These are phyloP conservation scores for Collybia nuda DNA, from an alignment of 768 basidiomycete species.

Conservation along the genomic window DNA sequence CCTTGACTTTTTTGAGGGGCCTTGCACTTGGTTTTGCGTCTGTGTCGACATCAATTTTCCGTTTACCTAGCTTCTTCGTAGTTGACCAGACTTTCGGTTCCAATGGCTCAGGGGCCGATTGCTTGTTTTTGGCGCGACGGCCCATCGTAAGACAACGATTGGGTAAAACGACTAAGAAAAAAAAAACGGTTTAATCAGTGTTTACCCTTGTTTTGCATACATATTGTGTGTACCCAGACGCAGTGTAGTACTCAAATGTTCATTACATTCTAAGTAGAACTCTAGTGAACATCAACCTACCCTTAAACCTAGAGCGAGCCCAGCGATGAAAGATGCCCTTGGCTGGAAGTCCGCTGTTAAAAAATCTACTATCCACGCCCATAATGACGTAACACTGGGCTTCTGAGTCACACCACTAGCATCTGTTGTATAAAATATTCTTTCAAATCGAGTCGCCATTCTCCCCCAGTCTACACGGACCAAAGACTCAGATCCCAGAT, in stretches of 20 bases:
- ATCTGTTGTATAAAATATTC: conserved; percentile 66
- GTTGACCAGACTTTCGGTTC: conserved; percentile 38
- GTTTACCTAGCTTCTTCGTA: conserved; percentile 67
- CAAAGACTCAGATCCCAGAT: conserved; percentile 70
- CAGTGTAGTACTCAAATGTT: not conserved
- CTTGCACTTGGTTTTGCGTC: conserved; percentile 31
- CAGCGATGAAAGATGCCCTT: conserved; percentile 84
- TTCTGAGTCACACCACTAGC: conserved; percentile 51
- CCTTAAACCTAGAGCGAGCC: conserved; percentile 77
- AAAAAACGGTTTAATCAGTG: conserved; percentile 22
- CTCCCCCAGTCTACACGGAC: conserved; percentile 82
- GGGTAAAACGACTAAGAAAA: not conserved
- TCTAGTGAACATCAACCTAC: conserved; percentile 54
- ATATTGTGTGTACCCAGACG: too few relatives aligned
- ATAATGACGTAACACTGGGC: conserved; percentile 64
- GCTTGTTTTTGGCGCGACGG: conserved; percentile 83
- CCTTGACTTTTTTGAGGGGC: conserved; percentile 49
- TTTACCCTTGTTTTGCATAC: conserved; percentile 7
- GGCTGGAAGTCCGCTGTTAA: conserved; percentile 92
- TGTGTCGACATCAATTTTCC: conserved; percentile 53
- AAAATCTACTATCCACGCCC: conserved; percentile 74
- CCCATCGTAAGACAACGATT: conserved; percentile 54
- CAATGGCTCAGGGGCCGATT: conserved; percentile 65
- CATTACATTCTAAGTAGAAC: not conserved
- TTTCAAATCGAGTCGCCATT: conserved; percentile 67